Conservation (phyloP, 495 filamentous ascomycete species). For the Xylaria longipes region DNA sequence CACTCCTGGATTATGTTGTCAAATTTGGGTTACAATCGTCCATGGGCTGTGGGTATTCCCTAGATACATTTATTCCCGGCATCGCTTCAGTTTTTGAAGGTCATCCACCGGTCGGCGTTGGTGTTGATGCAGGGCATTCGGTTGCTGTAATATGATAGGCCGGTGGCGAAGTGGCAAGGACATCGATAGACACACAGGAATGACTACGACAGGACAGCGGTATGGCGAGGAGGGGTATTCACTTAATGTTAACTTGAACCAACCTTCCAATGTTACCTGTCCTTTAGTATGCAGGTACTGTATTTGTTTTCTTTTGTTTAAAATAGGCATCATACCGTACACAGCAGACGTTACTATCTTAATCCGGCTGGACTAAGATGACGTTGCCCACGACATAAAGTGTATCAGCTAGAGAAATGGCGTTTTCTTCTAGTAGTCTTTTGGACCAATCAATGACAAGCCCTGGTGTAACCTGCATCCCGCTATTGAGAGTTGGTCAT, state of each 20-base stretch:
- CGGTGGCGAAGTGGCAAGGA: neutral
- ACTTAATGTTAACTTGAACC: neutral
- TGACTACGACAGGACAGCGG: neutral
- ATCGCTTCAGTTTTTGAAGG: neutral
- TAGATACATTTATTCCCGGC: neutral
- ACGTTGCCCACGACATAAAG: neutral
- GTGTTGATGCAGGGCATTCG: neutral
- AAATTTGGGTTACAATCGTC: constrained; percentile 2
- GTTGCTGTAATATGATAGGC: neutral
- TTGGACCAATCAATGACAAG: constrained; percentile 15
- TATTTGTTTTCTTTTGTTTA: neutral
- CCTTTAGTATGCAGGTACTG: neutral
- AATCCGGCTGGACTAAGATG: constrained; percentile 10
- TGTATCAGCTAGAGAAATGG: neutral
- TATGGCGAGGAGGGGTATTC: constrained; percentile 1
- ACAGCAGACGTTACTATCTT: neutral
- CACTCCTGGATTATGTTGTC: constrained; percentile 1
- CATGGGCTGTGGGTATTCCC: constrained; percentile 6
- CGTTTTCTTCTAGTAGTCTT: neutral
- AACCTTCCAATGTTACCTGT: neutral
- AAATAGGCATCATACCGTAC: neutral
- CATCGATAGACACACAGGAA: neutral
- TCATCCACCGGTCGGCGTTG: neutral
- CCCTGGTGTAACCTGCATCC: neutral
- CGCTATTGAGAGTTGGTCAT: constrained; percentile 18